Evolutionary conservation across 345 rosid species (phyloP).

Genomic region (Laguncularia racemosa): DNA sequence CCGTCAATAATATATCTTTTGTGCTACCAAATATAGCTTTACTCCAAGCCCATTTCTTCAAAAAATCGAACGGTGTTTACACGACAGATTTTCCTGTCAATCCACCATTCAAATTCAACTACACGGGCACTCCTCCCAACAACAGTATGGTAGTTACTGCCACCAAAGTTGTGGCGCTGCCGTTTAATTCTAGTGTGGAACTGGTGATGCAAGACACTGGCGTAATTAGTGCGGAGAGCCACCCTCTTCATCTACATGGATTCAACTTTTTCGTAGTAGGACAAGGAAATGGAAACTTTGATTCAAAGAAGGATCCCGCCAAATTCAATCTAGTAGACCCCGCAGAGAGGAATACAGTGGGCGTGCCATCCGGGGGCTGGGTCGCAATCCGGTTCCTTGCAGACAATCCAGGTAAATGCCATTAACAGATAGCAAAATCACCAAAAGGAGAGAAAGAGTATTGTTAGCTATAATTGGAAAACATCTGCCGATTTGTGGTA

Average conservation of each 20-base stretch:
- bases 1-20: constrained; percentile 43
- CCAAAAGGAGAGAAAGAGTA: too few relatives aligned
- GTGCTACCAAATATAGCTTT: constrained; percentile 31
- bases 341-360: constrained; percentile 38
- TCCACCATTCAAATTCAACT: constrained; percentile 41
- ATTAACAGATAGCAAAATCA: background rate
- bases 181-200: constrained; percentile 37
- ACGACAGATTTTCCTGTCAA: constrained; percentile 37
- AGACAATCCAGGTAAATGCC: constrained; percentile 35
- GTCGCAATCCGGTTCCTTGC: constrained; percentile 44
- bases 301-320: constrained; percentile 33
- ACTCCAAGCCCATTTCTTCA: constrained; percentile 44
- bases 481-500: too few relatives aligned
- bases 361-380: constrained; percentile 59
- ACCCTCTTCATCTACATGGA: constrained; percentile 52
- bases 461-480: too few relatives aligned
- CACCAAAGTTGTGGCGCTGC: constrained; percentile 35
- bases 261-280: constrained; percentile 46
- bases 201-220: constrained; percentile 48
- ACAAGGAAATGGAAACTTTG: constrained; percentile 38
- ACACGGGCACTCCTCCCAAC: constrained; percentile 41
- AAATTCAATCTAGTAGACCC: constrained; percentile 47
- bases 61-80: constrained; percentile 34
- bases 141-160: constrained; percentile 27
- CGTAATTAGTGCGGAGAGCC: constrained; percentile 40